Evolutionary conservation across 1,284 basidiomycete genomes (phyloP).

Genomic region (Ustilago tritici): DNA sequence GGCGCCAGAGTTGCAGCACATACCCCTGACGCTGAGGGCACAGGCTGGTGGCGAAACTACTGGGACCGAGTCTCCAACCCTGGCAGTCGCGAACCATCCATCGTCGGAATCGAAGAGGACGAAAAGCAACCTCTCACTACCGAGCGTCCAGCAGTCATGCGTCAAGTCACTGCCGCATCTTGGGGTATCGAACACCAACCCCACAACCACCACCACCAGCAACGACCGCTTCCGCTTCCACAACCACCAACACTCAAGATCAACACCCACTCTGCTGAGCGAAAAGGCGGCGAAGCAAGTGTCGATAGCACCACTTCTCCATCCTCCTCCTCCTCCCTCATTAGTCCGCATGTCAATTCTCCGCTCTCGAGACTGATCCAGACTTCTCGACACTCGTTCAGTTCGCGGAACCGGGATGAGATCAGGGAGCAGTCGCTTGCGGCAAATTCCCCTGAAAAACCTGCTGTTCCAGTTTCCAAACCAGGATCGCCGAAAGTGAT

Average conservation of each 20-base stretch:
- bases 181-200: conserved; percentile 18
- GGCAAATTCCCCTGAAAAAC: background rate
- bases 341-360: conserved; percentile 40
- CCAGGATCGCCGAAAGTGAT: background rate
- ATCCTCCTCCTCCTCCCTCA: conserved; percentile 12
- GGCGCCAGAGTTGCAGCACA: background rate
- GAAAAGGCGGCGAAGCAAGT: background rate
- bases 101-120: conserved; percentile 17
- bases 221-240: background rate
- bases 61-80: conserved; percentile 34
- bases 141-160: conserved; percentile 18
- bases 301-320: conserved; percentile 15
- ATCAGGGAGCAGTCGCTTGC: background rate
- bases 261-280: background rate
- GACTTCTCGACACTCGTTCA: conserved; percentile 35
- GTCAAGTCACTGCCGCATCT: conserved; percentile 41
- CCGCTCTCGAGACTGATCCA: conserved; percentile 41
- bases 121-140: conserved; percentile 14
- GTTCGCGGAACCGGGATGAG: conserved; percentile 27
- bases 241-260: conserved; percentile 20
- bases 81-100: conserved; percentile 30
- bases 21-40: conserved; percentile 13
- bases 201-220: background rate
- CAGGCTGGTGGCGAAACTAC: conserved; percentile 42
- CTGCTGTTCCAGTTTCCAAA: background rate